Percentiles rank a stretch among this genome's conserved stretches.
phyloP scores from a whole-genome alignment of 768 basidiomycete species.

The Hygrophorus pudorinus region DNA sequence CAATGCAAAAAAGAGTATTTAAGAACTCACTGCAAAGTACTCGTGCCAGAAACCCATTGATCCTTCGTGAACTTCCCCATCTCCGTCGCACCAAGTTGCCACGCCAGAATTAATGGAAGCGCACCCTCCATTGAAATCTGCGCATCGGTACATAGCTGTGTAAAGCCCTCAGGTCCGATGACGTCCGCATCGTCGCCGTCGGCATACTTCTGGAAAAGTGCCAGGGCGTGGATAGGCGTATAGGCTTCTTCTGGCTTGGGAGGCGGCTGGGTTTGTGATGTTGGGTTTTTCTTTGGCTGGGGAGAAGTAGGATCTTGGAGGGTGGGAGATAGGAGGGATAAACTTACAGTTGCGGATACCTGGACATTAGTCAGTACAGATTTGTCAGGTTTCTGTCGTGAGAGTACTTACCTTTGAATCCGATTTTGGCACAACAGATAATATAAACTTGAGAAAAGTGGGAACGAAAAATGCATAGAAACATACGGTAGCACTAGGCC shows the following conservation, averaged over 20 bases:
- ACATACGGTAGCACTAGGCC: constrained; percentile 12
- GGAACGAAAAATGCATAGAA: not conserved
- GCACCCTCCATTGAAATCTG: constrained; percentile 67
- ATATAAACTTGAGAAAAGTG: not conserved
- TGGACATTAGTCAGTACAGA: no score
- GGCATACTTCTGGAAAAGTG: constrained; percentile 54
- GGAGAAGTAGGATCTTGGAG: constrained; percentile 4
- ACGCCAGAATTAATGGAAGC: constrained; percentile 61
- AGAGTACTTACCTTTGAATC: no score
- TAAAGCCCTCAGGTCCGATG: constrained; percentile 69
- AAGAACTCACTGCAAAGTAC: constrained; percentile 6
- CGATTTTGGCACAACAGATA: no score
- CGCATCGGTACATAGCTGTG: constrained; percentile 58
- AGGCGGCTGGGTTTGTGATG: constrained; percentile 13
- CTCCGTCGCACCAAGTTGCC: constrained; percentile 62
- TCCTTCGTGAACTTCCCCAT: constrained; percentile 62
- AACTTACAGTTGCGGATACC: not conserved
- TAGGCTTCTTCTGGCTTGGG: constrained; percentile 32
- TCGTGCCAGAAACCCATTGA: constrained; percentile 60
- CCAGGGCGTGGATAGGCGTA: constrained; percentile 35
- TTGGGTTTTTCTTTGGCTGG: constrained; percentile 9
- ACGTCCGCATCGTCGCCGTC: constrained; percentile 42
- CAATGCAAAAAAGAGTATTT: not conserved
- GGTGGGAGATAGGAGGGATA: not conserved
- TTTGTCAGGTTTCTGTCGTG: not conserved